phyloP scores from a whole-genome alignment of 2,329 filamentous ascomycete genomes.

The Xylariaceae sp. region DNA sequence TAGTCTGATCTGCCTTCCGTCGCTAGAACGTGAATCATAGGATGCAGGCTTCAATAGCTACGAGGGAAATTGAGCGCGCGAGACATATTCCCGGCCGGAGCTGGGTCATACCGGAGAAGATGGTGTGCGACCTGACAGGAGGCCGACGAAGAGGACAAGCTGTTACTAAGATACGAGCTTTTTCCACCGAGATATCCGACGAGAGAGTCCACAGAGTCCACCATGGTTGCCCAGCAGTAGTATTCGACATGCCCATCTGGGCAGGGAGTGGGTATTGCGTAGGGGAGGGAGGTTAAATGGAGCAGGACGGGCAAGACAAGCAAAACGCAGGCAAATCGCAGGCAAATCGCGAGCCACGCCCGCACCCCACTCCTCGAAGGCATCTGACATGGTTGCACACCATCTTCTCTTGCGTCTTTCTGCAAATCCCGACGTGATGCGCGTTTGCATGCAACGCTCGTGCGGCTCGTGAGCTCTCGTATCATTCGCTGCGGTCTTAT shows the following conservation, averaged over 20 bases:
- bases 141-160: slow-evolving; percentile 18
- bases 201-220: neutral
- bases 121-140: slow-evolving; percentile 24
- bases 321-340: neutral
- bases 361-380: slow-evolving; percentile 21
- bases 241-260: neutral
- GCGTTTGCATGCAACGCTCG: slow-evolving; percentile 25
- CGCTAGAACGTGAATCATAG: slow-evolving; percentile 8
- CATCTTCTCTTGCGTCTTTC: slow-evolving; percentile 20
- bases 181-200: slow-evolving; percentile 6
- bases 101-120: slow-evolving; percentile 22
- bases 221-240: neutral
- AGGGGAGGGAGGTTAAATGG: neutral
- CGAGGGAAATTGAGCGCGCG: slow-evolving; percentile 14
- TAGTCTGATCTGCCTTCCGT: slow-evolving; percentile 12
- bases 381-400: slow-evolving; percentile 30
- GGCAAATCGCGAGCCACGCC: neutral
- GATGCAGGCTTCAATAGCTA: slow-evolving; percentile 18
- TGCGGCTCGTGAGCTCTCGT: slow-evolving; percentile 29
- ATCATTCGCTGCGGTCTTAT: slow-evolving; percentile 29
- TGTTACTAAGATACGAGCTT: slow-evolving; percentile 19
- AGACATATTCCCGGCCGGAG: slow-evolving; percentile 13
- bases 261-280: slow-evolving; percentile 13
- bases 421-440: slow-evolving; percentile 8
- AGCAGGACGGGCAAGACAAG: slow-evolving; percentile 14